phyloP scores from a whole-genome alignment of 108 stramenopile genomes.

The Schizochytrium sp. region DNA sequence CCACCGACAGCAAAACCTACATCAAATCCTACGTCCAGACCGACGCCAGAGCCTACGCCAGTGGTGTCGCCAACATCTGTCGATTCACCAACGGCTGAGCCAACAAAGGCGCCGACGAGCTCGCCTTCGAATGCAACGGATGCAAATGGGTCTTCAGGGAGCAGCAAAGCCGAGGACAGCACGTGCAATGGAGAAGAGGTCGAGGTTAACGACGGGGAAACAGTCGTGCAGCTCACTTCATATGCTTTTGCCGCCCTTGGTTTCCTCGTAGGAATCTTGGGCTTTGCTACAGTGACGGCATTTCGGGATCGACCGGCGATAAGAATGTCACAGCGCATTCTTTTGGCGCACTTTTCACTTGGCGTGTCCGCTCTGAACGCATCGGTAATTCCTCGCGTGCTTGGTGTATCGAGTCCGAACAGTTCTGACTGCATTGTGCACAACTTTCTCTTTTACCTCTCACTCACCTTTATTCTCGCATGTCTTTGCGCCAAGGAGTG shows the following conservation, averaged over 20 bases:
- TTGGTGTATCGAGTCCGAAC: background rate
- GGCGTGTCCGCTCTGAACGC: background rate
- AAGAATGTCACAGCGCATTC: background rate
- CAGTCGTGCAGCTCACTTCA: background rate
- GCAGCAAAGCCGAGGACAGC: background rate
- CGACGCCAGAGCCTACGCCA: background rate
- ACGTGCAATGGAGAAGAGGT: background rate
- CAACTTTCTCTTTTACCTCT: background rate
- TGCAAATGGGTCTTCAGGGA: background rate
- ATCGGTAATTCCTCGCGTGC: background rate
- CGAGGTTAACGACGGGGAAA: background rate
- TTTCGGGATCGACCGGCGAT: background rate
- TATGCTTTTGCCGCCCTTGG: conserved; percentile 4
- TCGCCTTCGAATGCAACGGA: background rate
- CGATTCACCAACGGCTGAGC: background rate
- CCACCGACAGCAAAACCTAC: background rate
- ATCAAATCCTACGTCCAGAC: too few relatives aligned
- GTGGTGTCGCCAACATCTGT: background rate
- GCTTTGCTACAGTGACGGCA: background rate
- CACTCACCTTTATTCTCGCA: background rate
- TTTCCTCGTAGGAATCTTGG: background rate
- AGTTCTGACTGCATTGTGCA: background rate
- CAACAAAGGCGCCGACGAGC: background rate
- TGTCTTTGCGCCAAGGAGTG: conserved; percentile 13
- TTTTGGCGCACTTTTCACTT: background rate